Evolutionary conservation across 2,329 filamentous ascomycete genomes (phyloP).

Genomic region (Paramyrothecium sp.): DNA sequence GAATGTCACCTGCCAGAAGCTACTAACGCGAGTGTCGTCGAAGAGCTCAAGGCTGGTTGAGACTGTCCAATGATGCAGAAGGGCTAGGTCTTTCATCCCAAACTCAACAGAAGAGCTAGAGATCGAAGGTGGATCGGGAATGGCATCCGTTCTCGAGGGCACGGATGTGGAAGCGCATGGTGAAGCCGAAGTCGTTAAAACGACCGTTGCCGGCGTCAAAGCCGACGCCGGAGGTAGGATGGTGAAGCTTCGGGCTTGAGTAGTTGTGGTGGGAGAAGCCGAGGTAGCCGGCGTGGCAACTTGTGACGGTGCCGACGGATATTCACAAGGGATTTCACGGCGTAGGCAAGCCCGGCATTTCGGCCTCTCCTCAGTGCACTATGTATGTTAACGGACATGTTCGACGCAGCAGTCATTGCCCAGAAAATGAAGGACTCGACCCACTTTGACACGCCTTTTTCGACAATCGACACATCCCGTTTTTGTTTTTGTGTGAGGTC

Average conservation of each 20-base stretch:
- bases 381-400: neutral
- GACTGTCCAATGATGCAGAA: conserved; percentile 5
- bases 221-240: neutral
- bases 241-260: neutral
- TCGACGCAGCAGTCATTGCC: neutral
- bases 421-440: neutral
- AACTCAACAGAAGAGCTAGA: neutral
- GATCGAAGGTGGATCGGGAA: neutral
- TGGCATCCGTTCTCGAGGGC: neutral
- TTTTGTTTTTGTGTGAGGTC: neutral
- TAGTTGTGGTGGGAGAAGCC: neutral
- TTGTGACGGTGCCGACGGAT: neutral
- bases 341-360: neutral
- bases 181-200: neutral
- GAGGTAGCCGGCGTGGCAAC: neutral
- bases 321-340: neutral
- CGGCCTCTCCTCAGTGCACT: neutral
- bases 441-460: neutral
- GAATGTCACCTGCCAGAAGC: conserved; percentile 1
- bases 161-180: neutral
- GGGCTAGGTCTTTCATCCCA: conserved; percentile 1
- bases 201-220: neutral
- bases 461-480: neutral
- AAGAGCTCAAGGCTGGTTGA: conserved; percentile 3
- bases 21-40: neutral